Base-by-base conservation (phyloP, 1,139 yeast genomes). In the Candida dubliniensis region DNA sequence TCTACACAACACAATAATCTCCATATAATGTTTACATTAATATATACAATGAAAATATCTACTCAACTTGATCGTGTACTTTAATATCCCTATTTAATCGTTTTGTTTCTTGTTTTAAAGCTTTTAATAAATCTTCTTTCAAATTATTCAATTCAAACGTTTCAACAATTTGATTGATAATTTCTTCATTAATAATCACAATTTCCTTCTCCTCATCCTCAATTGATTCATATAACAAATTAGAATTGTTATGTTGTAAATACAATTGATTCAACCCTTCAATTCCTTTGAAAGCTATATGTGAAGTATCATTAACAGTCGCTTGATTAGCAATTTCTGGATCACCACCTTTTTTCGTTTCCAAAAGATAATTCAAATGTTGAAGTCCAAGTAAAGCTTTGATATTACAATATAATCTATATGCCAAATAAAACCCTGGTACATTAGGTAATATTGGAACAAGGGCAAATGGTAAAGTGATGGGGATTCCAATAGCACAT, bases 401-500 rank as follows among this genome's bases (percentile, higher is more conserved):
- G 58, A 82, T 73, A 61, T 91, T 88, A 58, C 96, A 88, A 67
- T 89, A 93, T 14, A 87, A 74, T 51, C 99, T 74, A 63, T 86
- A 93, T 5, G 87, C 73, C 37, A 91, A 64, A 59, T 90, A 93
- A 56, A 93, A 85, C 0, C 97, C 97, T 0, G 99, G 99, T n/a
- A 93, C 79, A 55, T 93, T 93, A 14, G 99, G 99, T 1, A 91
- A 62, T n/a, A 91, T 74, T 0, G 99, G 99, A 0, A 93, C 59
- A 38, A 90, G 58, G 0, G 89, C 90, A 43, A 90, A 64, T 1
- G 99, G 99, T 7, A 89, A 58, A 0, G 95, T 81, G 37, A 91
- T 52, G 1, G 98, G 98, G 2, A 93, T 66, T 2, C 84, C 83
- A 27, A 84, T 53, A 0, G 79, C 76, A 54, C 88, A 82, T 34